phyloP scores from a whole-genome alignment of 2,329 filamentous ascomycete species.

The Scopulariopsis brevicaulis region DNA sequence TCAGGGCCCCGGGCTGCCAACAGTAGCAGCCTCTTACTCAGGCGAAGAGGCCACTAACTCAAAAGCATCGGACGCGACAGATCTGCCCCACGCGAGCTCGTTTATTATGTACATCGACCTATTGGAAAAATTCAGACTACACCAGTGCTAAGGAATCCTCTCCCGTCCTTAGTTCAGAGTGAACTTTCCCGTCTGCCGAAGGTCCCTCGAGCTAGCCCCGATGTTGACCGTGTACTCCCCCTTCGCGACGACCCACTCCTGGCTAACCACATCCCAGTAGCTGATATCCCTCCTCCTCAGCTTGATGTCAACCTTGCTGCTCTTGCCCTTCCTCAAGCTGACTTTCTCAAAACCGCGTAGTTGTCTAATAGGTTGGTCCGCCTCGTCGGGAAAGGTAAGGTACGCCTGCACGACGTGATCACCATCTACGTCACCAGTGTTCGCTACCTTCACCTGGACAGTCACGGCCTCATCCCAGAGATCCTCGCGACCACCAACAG shows the following conservation, averaged over 20 bases:
- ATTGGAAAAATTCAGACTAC: neutral
- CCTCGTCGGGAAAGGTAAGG: neutral
- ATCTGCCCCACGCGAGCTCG: no score
- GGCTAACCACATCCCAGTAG: slow-evolving; percentile 49
- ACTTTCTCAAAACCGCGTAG: neutral
- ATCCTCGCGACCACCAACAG: neutral
- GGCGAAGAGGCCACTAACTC: no score
- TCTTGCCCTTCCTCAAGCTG: neutral
- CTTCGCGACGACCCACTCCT: slow-evolving; percentile 31
- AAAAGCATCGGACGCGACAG: no score
- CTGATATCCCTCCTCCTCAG: slow-evolving; percentile 52
- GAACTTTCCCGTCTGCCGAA: neutral
- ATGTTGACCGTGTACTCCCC: slow-evolving; percentile 2
- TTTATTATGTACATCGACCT: neutral
- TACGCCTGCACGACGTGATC: neutral
- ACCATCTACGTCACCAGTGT: neutral
- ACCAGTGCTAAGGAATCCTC: neutral
- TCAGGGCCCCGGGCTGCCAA: no score
- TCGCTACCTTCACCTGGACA: neutral
- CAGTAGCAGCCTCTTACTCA: no score
- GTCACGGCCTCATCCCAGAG: neutral
- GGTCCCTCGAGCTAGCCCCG: neutral
- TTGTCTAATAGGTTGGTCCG: no score
- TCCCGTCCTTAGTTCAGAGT: neutral
- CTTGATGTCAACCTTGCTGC: neutral